Evolutionary conservation across 2,329 filamentous ascomycete genomes (phyloP).

Genomic region (Calycina marina): DNA sequence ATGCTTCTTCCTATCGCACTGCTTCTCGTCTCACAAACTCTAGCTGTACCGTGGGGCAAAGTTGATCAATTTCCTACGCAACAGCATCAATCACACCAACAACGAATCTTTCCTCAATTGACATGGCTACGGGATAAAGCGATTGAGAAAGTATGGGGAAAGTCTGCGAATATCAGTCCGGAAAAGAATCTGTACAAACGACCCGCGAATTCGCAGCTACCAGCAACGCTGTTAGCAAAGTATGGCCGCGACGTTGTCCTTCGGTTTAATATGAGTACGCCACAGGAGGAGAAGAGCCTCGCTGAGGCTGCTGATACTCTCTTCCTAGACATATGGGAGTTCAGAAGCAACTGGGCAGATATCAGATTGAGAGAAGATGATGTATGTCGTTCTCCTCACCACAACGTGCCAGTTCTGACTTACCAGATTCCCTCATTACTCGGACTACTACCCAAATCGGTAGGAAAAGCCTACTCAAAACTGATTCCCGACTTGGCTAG

Average conservation of each 20-base stretch:
- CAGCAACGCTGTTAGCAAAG: constrained; percentile 24
- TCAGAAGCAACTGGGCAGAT: constrained; percentile 69
- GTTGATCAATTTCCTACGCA: constrained; percentile 6
- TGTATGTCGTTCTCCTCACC: constrained; percentile 29
- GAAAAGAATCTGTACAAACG: too few relatives aligned
- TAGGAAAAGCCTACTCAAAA: constrained; percentile 57
- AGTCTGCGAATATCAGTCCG: constrained; percentile 12
- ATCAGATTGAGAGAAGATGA: constrained; percentile 64
- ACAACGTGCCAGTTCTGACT: constrained; percentile 3
- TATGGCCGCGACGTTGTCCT: constrained; percentile 80
- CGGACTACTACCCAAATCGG: constrained; percentile 58
- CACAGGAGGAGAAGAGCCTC: constrained; percentile 54
- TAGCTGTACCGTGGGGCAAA: too few relatives aligned
- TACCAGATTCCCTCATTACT: constrained; percentile 54
- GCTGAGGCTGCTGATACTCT: constrained; percentile 60
- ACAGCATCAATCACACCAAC: constrained; percentile 6
- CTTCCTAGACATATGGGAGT: constrained; percentile 84
- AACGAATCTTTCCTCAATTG: constrained; percentile 30
- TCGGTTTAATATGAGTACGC: constrained; percentile 64
- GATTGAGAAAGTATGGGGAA: constrained; percentile 35
- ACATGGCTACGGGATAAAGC: constrained; percentile 35
- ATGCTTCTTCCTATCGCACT: too few relatives aligned
- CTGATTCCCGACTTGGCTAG: constrained; percentile 70
- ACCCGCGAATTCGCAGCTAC: constrained; percentile 21
- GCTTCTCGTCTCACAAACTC: too few relatives aligned